Evolutionary conservation across 2,329 filamentous ascomycete genomes (phyloP), one percentile per base, ranked within the genome.

Genomic region (Pseudonectria buxi): DNA sequence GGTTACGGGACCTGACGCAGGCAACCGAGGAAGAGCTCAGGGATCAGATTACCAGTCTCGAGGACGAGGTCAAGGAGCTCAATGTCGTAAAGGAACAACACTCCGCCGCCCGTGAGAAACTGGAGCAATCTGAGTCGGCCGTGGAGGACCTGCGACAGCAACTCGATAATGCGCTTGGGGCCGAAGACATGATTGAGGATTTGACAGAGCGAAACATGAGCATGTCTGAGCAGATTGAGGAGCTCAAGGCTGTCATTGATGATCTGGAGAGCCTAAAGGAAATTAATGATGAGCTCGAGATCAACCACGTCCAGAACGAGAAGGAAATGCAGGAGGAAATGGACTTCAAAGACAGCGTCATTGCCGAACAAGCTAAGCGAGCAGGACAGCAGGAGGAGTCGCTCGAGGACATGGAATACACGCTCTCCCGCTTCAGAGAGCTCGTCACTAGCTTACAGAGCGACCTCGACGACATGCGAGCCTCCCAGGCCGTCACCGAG

Each of bases 291-390:
- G 92, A 98, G 61, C 77, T 98, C 4, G 89, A 95, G 57, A 76
- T 86, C 50, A 95, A 95, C 55, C 89, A 95, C 54, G 77, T 92
- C 4, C 88, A 95, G 55, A 86, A 88, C 25, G 86, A 94, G 57
- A 94, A 90, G 59, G 89, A 96, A 56, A 76, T 98, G 62, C 88
- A 95, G 57, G 85, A 94, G 50, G 89, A 95, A 51, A 76, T 96
- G 36, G 89, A 95, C 56, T 84, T 87, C 63, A 86, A 85, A 58
- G 89, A 95, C 45, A 76, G 74, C 36, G 67, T 95, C 41, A 84
- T 95, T 45, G 72, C 77, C n/a, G 90, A 96, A 55, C 84, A 94
- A 53, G 72, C 74, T 24, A 80, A 83, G 38, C 78, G 81, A 44
- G 74, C 82, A 5, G 70, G 71, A 4, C 78, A 89, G 53, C 87